Evolutionary conservation across 164 flowering plant genomes (phyloP).

Genomic region (Vitis labrusca): DNA sequence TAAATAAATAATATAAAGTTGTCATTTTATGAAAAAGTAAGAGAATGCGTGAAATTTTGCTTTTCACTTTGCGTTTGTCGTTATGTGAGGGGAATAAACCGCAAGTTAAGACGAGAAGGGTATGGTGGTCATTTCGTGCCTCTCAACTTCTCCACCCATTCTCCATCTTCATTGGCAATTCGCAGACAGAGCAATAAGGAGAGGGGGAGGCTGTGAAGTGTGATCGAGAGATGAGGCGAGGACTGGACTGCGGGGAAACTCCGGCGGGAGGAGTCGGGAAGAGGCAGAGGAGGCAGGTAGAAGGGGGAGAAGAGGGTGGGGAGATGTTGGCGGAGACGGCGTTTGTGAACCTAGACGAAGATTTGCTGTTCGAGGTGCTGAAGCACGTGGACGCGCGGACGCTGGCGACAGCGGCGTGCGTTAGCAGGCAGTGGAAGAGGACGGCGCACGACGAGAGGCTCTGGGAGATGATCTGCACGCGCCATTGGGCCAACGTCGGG

Average conservation of each 20-base stretch:
- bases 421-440: constrained; percentile 71
- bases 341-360: constrained; percentile 49
- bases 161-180: no score
- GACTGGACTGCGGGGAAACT: constrained; percentile 8
- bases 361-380: constrained; percentile 78
- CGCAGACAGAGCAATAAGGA: no score
- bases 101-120: no score
- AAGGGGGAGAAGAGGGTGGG: constrained; percentile 13
- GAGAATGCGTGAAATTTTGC: no score
- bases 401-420: constrained; percentile 72
- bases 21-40: no score
- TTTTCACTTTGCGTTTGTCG: no score
- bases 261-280: constrained; percentile 10
- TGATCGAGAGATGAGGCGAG: constrained; percentile 39
- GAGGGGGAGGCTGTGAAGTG: no score
- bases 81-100: no score
- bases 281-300: constrained; percentile 33
- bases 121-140: no score
- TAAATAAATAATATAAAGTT: no score
- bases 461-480: constrained; percentile 95
- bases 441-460: constrained; percentile 89
- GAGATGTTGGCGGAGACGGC: constrained; percentile 13
- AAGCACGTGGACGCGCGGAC: constrained; percentile 82
- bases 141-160: no score
- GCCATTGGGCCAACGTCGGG: constrained; percentile 60